Evolutionary conservation across 768 basidiomycete genomes (phyloP).

Genomic region (Leccinum imitatum): DNA sequence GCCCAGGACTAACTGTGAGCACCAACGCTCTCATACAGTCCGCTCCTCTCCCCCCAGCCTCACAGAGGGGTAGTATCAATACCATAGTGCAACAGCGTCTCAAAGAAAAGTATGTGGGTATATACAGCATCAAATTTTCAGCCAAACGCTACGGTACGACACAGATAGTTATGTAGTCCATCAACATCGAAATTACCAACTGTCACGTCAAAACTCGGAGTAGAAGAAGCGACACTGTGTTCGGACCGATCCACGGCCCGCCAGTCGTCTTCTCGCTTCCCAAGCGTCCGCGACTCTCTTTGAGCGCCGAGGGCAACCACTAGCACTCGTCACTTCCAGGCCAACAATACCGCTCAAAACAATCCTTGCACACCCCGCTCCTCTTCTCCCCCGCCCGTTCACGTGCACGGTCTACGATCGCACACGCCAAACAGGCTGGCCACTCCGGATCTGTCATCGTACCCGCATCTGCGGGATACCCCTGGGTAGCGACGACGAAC

Average conservation of each 20-base stretch:
- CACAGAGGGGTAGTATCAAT: not conserved
- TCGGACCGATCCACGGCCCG: not conserved
- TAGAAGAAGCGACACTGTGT: not conserved
- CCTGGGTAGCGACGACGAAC: conserved; percentile 44
- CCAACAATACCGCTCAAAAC: conserved; percentile 37
- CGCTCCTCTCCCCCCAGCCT: no score
- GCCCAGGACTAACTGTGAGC: no score
- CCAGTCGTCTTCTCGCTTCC: not conserved
- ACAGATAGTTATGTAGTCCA: not conserved
- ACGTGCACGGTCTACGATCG: conserved; percentile 47
- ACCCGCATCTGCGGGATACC: conserved; percentile 31
- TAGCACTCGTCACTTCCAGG: conserved; percentile 5
- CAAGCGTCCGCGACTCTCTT: not conserved
- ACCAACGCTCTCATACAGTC: no score
- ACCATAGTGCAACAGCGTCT: not conserved
- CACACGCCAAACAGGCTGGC: conserved; percentile 52
- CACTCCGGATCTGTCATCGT: conserved; percentile 39
- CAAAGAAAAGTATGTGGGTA: not conserved
- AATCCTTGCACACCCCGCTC: conserved; percentile 32
- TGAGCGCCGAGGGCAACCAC: not conserved
- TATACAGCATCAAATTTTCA: no score
- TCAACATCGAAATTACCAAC: not conserved
- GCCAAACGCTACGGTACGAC: not conserved
- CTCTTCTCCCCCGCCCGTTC: conserved; percentile 22
- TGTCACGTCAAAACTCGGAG: not conserved